These are phyloP conservation scores for Phytophthora hybrid DNA, from an alignment of 352 stramenopile genomes.

Conservation along the genomic window DNA sequence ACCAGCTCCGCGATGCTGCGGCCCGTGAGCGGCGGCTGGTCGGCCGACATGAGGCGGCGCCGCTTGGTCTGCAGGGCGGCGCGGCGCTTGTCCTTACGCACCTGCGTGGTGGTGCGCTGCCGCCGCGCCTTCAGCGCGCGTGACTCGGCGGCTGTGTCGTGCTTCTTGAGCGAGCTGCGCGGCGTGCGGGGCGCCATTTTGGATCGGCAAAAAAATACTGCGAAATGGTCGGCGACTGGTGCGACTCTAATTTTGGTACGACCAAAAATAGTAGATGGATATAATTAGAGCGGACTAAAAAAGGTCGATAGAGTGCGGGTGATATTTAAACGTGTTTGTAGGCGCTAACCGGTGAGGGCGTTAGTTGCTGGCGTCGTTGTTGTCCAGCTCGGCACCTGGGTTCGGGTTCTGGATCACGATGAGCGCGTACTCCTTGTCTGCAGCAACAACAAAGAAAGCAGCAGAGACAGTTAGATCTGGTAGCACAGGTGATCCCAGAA, in stretches of 20 bases:
- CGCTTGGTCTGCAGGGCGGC: constrained; percentile 73
- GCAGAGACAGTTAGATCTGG: constrained; percentile 1
- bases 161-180: constrained; percentile 83
- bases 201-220: not conserved
- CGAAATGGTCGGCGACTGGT: not conserved
- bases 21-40: constrained; percentile 56
- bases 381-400: constrained; percentile 54
- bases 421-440: constrained; percentile 94
- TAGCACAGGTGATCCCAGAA: no score
- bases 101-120: constrained; percentile 67
- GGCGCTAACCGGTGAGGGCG: no score
- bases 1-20: constrained; percentile 69
- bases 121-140: constrained; percentile 70
- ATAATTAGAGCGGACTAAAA: no score
- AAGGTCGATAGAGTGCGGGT: not conserved
- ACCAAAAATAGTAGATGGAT: not conserved
- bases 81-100: constrained; percentile 80
- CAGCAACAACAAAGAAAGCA: constrained; percentile 14
- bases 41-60: constrained; percentile 64
- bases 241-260: not conserved
- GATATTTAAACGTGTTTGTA: constrained; percentile 1
- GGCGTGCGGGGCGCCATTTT: constrained; percentile 49
- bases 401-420: constrained; percentile 95
- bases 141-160: constrained; percentile 67
- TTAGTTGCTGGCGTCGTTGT: constrained; percentile 36